phyloP scores from a whole-genome alignment of 176 grass and related monocot genomes.

The Aegilops speltoides region DNA sequence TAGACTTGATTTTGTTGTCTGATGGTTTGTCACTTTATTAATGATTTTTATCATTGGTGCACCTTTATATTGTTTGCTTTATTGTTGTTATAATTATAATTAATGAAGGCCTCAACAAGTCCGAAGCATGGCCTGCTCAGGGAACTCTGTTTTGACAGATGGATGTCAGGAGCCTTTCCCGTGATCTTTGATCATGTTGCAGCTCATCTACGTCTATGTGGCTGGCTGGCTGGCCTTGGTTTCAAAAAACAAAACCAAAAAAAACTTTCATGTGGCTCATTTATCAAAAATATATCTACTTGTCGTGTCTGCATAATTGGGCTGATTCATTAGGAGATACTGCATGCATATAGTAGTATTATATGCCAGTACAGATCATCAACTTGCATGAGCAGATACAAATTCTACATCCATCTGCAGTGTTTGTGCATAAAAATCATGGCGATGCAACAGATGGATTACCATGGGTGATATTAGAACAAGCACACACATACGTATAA shows the following conservation, averaged over 20 bases:
- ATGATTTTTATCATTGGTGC: neutral
- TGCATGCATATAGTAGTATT: neutral
- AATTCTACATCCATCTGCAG: neutral
- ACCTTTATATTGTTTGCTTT: neutral
- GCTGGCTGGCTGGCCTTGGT: too few species aligned
- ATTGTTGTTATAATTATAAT: too few species aligned
- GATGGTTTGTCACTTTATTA: neutral
- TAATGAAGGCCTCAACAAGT: neutral
- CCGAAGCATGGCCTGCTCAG: neutral
- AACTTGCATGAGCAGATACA: neutral
- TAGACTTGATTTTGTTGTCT: neutral
- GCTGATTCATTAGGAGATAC: neutral
- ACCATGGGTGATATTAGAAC: neutral
- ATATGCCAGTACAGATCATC: neutral
- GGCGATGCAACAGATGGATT: neutral
- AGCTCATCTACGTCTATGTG: neutral
- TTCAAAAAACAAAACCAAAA: too few species aligned
- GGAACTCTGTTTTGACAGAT: neutral
- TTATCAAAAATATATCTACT: neutral
- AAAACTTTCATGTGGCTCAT: too few species aligned
- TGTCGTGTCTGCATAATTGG: neutral
- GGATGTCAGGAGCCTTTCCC: neutral
- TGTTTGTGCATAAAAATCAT: neutral
- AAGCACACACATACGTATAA: neutral
- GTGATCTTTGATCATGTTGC: neutral